phyloP scores from a whole-genome alignment of 345 rosid species.

The Ricinus communis region DNA sequence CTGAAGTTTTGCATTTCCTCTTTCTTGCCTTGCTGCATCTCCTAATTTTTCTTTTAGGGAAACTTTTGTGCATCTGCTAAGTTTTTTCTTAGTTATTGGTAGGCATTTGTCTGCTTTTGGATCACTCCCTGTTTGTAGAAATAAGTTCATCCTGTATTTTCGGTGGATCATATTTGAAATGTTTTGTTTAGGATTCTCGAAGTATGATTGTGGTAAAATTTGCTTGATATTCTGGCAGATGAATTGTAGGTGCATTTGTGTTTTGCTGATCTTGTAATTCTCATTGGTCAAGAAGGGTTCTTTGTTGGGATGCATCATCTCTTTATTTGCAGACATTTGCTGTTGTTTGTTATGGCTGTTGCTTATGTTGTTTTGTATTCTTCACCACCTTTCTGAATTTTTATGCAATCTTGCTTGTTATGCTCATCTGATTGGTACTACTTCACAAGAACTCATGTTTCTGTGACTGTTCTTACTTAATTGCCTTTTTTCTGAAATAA shows the following conservation, averaged over 20 bases:
- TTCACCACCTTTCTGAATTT: neutral
- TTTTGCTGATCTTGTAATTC: neutral
- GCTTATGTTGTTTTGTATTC: conserved; percentile 6
- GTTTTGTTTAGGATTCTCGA: neutral
- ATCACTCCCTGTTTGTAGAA: neutral
- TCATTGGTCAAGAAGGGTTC: neutral
- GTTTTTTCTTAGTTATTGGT: neutral
- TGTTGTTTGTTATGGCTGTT: conserved; percentile 2
- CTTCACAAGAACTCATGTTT: too few species aligned
- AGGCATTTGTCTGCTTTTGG: neutral
- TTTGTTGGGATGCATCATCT: neutral
- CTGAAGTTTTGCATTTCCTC: too few species aligned
- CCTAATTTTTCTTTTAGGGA: too few species aligned
- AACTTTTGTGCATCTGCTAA: too few species aligned
- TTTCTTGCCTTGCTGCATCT: too few species aligned
- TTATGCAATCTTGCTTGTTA: neutral
- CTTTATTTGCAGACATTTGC: neutral
- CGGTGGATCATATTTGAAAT: neutral
- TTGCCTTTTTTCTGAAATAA: too few species aligned
- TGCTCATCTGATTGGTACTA: neutral
- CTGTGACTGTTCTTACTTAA: too few species aligned
- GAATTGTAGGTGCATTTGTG: neutral
- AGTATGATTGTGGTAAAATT: neutral
- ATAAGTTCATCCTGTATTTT: neutral
- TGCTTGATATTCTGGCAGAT: neutral